Evolutionary conservation across 1,284 basidiomycete species (phyloP).

Genomic region (Meira nashicola): DNA sequence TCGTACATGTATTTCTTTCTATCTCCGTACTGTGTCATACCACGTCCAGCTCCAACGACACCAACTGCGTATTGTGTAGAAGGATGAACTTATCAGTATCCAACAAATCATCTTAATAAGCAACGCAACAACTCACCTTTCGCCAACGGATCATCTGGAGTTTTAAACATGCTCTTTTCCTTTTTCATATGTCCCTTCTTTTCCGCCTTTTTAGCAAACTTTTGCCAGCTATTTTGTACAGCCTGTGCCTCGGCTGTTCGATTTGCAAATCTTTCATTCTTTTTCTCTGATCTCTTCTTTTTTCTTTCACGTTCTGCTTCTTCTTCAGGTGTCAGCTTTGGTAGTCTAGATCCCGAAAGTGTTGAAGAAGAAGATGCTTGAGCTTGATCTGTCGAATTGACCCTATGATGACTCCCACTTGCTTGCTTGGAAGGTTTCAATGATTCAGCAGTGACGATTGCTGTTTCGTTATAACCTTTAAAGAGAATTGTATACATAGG

Average conservation of each 20-base stretch:
- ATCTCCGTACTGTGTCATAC: slow-evolving; percentile 74
- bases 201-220: slow-evolving; percentile 71
- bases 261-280: slow-evolving; percentile 74
- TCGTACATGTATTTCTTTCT: slow-evolving; percentile 66
- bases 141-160: slow-evolving; percentile 85
- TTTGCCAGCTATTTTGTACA: slow-evolving; percentile 92
- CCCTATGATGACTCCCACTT: not conserved
- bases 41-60: slow-evolving; percentile 86
- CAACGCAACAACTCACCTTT: slow-evolving; percentile 60
- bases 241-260: slow-evolving; percentile 83
- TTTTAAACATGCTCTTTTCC: slow-evolving; percentile 78
- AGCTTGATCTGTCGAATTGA: not conserved
- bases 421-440: slow-evolving; percentile 61
- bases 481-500: slow-evolving; percentile 88
- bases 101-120: not conserved
- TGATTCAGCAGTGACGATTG: slow-evolving; percentile 71
- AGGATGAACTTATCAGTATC: slow-evolving; percentile 1
- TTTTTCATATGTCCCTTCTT: slow-evolving; percentile 66
- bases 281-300: slow-evolving; percentile 96
- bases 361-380: too few species aligned
- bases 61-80: slow-evolving; percentile 67
- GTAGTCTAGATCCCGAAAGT: not conserved
- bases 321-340: slow-evolving; percentile 59
- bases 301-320: slow-evolving; percentile 74
- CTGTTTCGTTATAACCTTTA: slow-evolving; percentile 91